Evolutionary conservation across 2,329 filamentous ascomycete genomes (phyloP), one percentile per base, ranked within the genome.

Genomic region (Fusarium neocosmosporiellum): DNA sequence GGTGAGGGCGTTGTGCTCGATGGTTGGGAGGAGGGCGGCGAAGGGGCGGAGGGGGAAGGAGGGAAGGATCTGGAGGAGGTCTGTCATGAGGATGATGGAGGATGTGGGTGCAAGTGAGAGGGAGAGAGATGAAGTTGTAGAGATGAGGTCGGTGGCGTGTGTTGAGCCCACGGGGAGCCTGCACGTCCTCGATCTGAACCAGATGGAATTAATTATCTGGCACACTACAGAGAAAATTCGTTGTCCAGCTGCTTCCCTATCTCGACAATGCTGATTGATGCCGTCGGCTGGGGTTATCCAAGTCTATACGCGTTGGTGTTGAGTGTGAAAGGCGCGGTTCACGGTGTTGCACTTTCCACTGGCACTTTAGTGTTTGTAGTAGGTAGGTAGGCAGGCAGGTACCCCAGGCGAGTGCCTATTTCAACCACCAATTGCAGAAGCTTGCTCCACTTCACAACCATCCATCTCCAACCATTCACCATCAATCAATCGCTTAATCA

Each of bases 31-130:
- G 54, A 98, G 90, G 78, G 93, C 90, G 46, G 91, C 87, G 83
- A 93, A 96, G 70, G 88, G 88, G 79, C 89, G 87, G 73, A 89
- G 87, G 69, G 92, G 89, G 80, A 98, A 97, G 83, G 90, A 88
- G 77, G 96, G 95, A 74, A 98, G 89, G 80, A 97, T 90, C 80
- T 90, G 89, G 79, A 92, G 88, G 79, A 98, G 90, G 89, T 98
- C 96, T 78, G 92, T 94, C 94, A 97, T 97, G 81, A 74, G 70
- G 71, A 64, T 53, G 66, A 54, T 63, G 69, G 61, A 59, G 60
- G 66, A 60, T n/a, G 54, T 43, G 53, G 8, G 22, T 48, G 20
- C 22, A 54, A 27, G 59, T 63, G 43, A 66, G 73, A 60, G 72
- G 73, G 68, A 37, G 41, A 31, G 61, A 50, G 31, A 27, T 53